Evolutionary conservation across 768 basidiomycete species (phyloP).

Genomic region (Calocera cornea): DNA sequence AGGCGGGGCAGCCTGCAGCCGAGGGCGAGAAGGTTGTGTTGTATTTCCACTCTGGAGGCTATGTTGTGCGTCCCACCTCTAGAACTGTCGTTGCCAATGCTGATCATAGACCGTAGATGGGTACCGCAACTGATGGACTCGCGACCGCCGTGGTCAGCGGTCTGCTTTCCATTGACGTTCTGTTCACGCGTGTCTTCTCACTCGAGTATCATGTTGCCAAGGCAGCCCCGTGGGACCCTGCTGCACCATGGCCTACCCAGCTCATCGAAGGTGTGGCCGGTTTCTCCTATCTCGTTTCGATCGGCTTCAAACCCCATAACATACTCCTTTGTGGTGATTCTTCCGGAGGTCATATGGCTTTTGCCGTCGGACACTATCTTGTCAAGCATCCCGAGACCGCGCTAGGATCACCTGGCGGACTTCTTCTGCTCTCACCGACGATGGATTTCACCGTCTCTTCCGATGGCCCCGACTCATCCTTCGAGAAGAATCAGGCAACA

Average conservation of each 20-base stretch:
- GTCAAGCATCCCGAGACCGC: neutral
- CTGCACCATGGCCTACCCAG: conserved; percentile 12
- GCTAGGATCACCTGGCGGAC: neutral
- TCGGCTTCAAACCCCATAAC: conserved; percentile 14
- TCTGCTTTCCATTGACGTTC: neutral
- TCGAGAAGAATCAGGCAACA: neutral
- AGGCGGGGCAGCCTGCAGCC: neutral
- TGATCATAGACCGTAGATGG: neutral
- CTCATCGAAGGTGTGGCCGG: conserved; percentile 13
- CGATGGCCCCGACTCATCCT: neutral
- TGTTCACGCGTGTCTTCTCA: conserved; percentile 3
- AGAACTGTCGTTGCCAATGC: neutral
- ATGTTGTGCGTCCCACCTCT: neutral
- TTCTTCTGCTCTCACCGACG: neutral
- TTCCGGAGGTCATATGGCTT: conserved; percentile 51
- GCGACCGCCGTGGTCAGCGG: neutral
- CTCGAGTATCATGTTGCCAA: conserved; percentile 12
- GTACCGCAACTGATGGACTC: neutral
- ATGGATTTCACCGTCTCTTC: neutral
- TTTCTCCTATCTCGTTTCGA: conserved; percentile 9
- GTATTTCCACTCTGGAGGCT: conserved; percentile 12
- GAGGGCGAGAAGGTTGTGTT: conserved; percentile 15
- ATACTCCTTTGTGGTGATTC: conserved; percentile 16
- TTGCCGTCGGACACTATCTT: neutral
- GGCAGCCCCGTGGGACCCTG: neutral